Percentiles rank a stretch among this genome's conserved stretches.
These are phyloP conservation scores for Lecanicillium sp. DNA, from an alignment of 2,329 filamentous ascomycete genomes.

Conservation along the genomic window DNA sequence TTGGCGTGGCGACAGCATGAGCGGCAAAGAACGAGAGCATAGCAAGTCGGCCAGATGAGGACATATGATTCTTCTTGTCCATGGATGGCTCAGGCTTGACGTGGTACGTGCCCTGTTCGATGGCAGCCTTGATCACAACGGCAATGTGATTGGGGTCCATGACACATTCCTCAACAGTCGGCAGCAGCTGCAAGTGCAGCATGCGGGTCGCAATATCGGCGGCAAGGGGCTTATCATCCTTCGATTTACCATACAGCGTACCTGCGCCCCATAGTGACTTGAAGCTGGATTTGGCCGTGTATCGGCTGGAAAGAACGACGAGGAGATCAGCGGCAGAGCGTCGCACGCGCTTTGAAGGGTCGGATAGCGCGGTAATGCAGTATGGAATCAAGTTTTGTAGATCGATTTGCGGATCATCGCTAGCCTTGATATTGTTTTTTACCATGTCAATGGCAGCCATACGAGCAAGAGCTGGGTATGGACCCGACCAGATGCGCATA, in stretches of 20 bases:
- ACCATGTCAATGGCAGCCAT: constrained; percentile 62
- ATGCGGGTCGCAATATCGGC: constrained; percentile 54
- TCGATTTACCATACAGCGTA: constrained; percentile 56
- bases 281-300: constrained; percentile 29
- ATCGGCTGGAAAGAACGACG: constrained; percentile 46
- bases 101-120: constrained; percentile 36
- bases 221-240: constrained; percentile 52
- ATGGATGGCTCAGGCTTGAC: constrained; percentile 28
- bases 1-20: constrained; percentile 63
- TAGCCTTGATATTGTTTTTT: constrained; percentile 48
- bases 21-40: constrained; percentile 67
- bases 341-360: constrained; percentile 70
- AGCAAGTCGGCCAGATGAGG: constrained; percentile 56
- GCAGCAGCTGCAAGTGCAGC: constrained; percentile 61
- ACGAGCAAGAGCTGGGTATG: constrained; percentile 63
- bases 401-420: constrained; percentile 49
- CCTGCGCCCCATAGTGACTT: constrained; percentile 56
- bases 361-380: constrained; percentile 65
- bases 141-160: constrained; percentile 69
- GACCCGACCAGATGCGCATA: constrained; percentile 65
- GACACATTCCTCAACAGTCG: constrained; percentile 76
- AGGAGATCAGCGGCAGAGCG: constrained; percentile 66
- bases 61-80: constrained; percentile 49
- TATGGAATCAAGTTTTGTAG: constrained; percentile 82
- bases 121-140: constrained; percentile 46